Conservation (phyloP, 2,329 filamentous ascomycete species). For the Colletotrichum coccodes region DNA sequence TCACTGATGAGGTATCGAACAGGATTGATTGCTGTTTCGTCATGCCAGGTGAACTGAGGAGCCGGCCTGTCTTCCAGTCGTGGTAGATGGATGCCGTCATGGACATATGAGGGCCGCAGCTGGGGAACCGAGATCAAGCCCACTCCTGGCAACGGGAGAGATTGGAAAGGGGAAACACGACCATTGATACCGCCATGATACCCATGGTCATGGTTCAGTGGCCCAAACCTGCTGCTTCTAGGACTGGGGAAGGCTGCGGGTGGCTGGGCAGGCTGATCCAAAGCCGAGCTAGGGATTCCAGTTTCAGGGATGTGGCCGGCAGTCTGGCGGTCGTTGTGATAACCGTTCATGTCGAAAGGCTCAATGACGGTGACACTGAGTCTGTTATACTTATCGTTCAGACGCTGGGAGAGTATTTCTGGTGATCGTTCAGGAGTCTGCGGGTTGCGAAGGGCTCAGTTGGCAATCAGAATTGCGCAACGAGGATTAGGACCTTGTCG, state of each 20-base stretch:
- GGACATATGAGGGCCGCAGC: not conserved
- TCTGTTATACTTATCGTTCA: too few species aligned
- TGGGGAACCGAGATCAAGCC: not conserved
- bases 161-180: not conserved
- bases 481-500: too few species aligned
- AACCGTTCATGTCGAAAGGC: not conserved
- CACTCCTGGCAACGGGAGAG: not conserved
- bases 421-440: too few species aligned
- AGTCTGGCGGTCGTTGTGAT: too few species aligned
- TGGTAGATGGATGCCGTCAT: not conserved
- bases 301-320: not conserved
- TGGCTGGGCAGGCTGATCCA: not conserved
- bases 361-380: rapidly evolving
- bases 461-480: too few species aligned
- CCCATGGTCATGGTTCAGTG: not conserved
- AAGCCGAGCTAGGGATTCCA: not conserved
- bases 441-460: too few species aligned
- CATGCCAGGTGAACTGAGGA: not conserved
- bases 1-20: not conserved
- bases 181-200: too few species aligned
- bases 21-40: not conserved
- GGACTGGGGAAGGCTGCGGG: not conserved
- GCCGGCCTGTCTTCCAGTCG: not conserved
- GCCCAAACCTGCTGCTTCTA: not conserved
- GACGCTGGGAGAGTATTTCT: too few species aligned